Percentiles rank a stretch among this genome's conserved stretches.
Evolutionary conservation across 805 yeast genomes (phyloP).

Genomic region (Zygosaccharomyces lentus): DNA sequence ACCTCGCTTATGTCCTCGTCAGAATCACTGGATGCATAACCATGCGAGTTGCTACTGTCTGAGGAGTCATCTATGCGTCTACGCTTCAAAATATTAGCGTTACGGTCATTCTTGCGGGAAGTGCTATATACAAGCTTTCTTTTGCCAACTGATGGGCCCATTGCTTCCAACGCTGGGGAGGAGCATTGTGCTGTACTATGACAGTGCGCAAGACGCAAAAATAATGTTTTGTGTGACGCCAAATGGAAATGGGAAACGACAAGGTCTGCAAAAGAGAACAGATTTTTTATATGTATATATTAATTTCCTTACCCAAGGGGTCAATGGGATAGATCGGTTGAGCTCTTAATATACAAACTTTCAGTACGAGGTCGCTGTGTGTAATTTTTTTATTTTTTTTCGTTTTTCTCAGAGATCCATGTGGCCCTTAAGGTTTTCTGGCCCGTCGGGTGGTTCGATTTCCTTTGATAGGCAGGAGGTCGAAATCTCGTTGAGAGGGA

Average conservation of each 20-base stretch:
- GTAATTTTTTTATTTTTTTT: background rate
- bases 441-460: background rate
- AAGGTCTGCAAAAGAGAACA: background rate
- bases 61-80: slow-evolving; percentile 6
- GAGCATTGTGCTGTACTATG: background rate
- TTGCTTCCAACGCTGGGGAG: background rate
- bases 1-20: background rate
- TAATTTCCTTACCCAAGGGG: too few relatives aligned
- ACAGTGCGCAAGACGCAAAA: slow-evolving; percentile 1
- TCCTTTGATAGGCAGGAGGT: background rate
- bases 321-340: too few relatives aligned
- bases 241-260: background rate
- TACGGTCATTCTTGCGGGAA: slow-evolving; percentile 4
- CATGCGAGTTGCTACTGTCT: slow-evolving; percentile 2
- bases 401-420: background rate
- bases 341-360: too few relatives aligned
- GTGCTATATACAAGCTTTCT: slow-evolving; percentile 11
- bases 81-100: slow-evolving; percentile 8
- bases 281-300: background rate
- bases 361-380: too few relatives aligned
- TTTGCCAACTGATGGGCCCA: slow-evolving; percentile 2
- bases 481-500: too few relatives aligned
- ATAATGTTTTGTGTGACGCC: background rate
- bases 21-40: background rate
- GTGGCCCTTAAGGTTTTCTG: background rate